Base-by-base conservation (phyloP, 257 asterid species). In the Euphrasia confusa region DNA sequence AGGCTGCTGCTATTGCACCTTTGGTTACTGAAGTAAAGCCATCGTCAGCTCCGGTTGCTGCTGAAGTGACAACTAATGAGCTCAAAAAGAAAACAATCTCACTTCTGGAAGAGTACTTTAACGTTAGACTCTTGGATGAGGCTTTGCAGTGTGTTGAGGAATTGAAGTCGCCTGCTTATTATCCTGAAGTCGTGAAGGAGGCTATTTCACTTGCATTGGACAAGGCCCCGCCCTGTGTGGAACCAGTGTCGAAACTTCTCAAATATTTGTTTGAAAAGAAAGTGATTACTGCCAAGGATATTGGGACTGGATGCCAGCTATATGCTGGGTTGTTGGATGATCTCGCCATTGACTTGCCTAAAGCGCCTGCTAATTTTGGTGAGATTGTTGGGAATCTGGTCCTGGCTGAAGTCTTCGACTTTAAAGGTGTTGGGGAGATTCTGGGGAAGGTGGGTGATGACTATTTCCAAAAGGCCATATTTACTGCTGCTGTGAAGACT, bases 331-430 rank as follows among this genome's bases (percentile, higher is more conserved):
- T 77, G 48, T 71, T 93, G 70, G 97, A 87, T 24, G 99, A 93
- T 67, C 87, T 93, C 2, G 96, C 88, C 73, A 85, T 93, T 52
- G 99, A 93, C 69, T 73, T 93, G 50, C 99, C 99, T 0, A 93
- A 78, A 77, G 96, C 99, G 4, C 99, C 99, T 1, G 66, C 77
- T 11, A 71, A 73, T 69, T 90, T 85, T 35, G 99, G 96, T 3
- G 87, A 79, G 82, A 80, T 94, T 49, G 55, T 94, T n/a, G 95
- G 90, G 2, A 76, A 68, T 9, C 70, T 90, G 17, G 72, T 84
- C 37, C 64, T 94, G 77, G 79, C 85, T 4, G 86, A 87, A 47
- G 74, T 56, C n/a, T 49, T 85, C 71, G 79, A 87, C 79, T 93
- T 93, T 80, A 84, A 81, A 71, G 70, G 59, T 1, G 84, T 85